Base-by-base conservation (phyloP, 139 green algal species). In the Auxenochlorella pyrenoidosa region DNA sequence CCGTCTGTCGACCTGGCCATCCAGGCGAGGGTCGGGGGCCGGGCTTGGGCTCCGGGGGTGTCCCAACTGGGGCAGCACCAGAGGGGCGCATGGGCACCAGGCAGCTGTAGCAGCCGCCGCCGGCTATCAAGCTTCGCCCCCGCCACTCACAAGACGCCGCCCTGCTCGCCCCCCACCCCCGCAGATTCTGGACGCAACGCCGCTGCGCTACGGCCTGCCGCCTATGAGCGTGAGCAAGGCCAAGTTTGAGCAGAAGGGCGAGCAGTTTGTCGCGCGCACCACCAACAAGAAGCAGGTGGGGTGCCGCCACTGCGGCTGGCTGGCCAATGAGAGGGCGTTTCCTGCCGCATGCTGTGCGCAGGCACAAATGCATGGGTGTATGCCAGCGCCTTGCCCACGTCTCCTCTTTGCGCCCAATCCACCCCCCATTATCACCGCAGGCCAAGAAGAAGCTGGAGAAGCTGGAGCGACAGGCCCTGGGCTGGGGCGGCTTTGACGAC, bases 401-500 rank as follows among this genome's bases (percentile, higher is more conserved):
- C 19, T 68, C 24, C 22, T 8, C 60, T 26, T 68, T 28, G 60
- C 60, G 24, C 47, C 47, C 18, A 63, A 63, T 24, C 4, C 63
- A 34, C 2, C 26, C 63, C 63, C 6, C 13, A 16, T 22, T 34
- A 1, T 15, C 28, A 13, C 5, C 28, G 5, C 63, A 71, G 41
- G 92, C 89, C 76, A 94, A 91, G 83, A 94, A 93, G 82, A 95
- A 95, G 90, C 84, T 88, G 83, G 91, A 95, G 85, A 80, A 89
- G 72, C 60, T 81, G 79, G 92, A 95, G 79, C 24, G 36, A 21
- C 89, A 91, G 83, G 84, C 88, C 73, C 90, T 99, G 81, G 94
- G 94, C 16, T 98, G 96, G 96, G 91, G 90, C 30, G 97, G 97
- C 51, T 98, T 98, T 89, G 97, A 99, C 88, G 97, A 99, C 87